Conservation (phyloP, 2,329 filamentous ascomycete species). For the Exophiala lecanii-corni region DNA sequence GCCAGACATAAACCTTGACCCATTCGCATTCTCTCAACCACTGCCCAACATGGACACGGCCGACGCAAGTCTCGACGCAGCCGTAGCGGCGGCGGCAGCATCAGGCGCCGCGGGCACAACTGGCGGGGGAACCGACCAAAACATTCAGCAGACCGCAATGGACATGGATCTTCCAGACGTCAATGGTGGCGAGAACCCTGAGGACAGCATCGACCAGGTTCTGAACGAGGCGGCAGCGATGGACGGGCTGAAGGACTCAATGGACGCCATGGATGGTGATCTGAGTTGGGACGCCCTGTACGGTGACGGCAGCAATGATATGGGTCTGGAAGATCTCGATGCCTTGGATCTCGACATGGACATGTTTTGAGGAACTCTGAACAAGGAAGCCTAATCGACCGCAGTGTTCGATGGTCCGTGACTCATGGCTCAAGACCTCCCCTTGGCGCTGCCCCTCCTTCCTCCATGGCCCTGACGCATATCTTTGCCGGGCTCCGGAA, state of each 20-base stretch:
- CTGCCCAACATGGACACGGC: constrained; percentile 41
- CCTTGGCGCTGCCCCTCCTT: no score
- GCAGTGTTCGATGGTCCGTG: no score
- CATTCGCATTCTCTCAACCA: constrained; percentile 27
- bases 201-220: constrained; percentile 27
- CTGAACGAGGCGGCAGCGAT: constrained; percentile 25
- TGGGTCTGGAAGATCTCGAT: constrained; percentile 21
- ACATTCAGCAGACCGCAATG: constrained; percentile 3
- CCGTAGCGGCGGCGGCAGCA: constrained; percentile 11
- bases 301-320: constrained; percentile 17
- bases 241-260: constrained; percentile 16
- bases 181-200: not conserved
- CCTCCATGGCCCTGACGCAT: no score
- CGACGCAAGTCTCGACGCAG: constrained; percentile 37
- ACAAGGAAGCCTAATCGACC: no score
- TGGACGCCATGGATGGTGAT: constrained; percentile 16
- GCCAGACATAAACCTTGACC: constrained; percentile 21
- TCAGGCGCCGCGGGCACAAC: no score
- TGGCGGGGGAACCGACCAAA: constrained; percentile 11
- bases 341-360: constrained; percentile 27
- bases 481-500: no score
- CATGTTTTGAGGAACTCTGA: no score
- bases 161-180: constrained; percentile 10
- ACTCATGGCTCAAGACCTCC: no score
- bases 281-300: constrained; percentile 23